Conservation (phyloP, 1,139 yeast genomes). For the Taiozyma sp. region DNA sequence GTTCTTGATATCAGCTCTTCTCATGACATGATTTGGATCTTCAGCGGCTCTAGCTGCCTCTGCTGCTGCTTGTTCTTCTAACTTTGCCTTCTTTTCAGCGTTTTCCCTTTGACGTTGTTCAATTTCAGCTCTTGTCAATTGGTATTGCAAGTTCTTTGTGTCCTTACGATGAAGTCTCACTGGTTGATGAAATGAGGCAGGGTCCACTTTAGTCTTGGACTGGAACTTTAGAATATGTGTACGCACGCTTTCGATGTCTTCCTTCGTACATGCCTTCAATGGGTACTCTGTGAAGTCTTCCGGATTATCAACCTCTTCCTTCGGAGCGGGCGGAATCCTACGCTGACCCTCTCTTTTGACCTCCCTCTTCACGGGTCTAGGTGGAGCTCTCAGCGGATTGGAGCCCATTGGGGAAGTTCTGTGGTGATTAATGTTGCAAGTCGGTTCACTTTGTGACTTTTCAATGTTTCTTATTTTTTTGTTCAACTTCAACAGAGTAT, state of each 20-base stretch:
- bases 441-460: not conserved
- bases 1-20: slow-evolving; percentile 9
- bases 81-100: slow-evolving; percentile 13
- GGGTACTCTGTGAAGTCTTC: slow-evolving; percentile 32
- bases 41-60: slow-evolving; percentile 17
- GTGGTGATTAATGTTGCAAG: not conserved
- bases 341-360: not conserved
- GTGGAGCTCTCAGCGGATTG: not conserved
- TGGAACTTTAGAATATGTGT: slow-evolving; percentile 84
- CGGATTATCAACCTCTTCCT: slow-evolving; percentile 13
- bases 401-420: not conserved
- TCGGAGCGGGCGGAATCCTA: slow-evolving; percentile 8
- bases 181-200: slow-evolving; percentile 66
- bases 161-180: slow-evolving; percentile 88
- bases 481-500: not conserved
- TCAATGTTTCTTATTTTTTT: no score
- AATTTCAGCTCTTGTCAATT: slow-evolving; percentile 60
- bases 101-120: slow-evolving; percentile 45
- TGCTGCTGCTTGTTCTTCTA: slow-evolving; percentile 14
- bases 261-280: slow-evolving; percentile 66
- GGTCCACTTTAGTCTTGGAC: slow-evolving; percentile 66
- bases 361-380: not conserved
- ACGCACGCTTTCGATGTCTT: slow-evolving; percentile 70
- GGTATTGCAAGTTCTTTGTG: slow-evolving; percentile 85
- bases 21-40: slow-evolving; percentile 26